Base-by-base conservation (phyloP, 163 green algal genomes). In the Coccomyxa subellipsoidea region DNA sequence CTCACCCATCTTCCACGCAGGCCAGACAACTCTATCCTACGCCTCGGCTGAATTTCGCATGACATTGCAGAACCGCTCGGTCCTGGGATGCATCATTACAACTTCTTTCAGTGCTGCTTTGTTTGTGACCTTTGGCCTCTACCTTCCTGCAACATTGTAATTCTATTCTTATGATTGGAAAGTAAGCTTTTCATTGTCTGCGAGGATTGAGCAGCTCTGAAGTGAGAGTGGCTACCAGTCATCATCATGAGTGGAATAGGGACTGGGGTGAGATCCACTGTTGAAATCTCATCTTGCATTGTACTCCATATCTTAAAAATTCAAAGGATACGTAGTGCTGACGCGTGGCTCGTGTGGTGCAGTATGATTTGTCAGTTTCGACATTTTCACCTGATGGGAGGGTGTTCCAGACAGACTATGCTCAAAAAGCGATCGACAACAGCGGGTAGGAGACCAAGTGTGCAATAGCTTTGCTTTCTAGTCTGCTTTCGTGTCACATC, bases 371-470 rank as follows among this genome's bases (percentile, higher is more conserved):
- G 21, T 98, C 94, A 12, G 88, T 94, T 38, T 97, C 95, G 47
- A 99, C 97, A 8, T 99, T 98, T 81, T 98, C 93, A 6, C 97
- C 97, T 12, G 97, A 99, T 84, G 97, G 97, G 18, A 93, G 95
- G 34, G 91, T 99, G 2, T 99, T 99, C 83, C 97, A 99, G 85
- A 97, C 93, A 38, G 97, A 99, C 80, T 99, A 99, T 89, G 97
- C 97, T 8, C 91, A 96, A 76, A 99, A 99, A 80, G 95, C 97
- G n/a, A 94, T 99, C 37, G 97, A 99, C 88, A 98, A 94, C 87
- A 95, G 93, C 88, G 96, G 96, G 94, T 98, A 84, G n/a, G 92
- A 31, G 27, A 21, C 9, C 71, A 9, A 29, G 15, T 12, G 69
- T 69, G 34, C 27, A 36, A 27, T 34, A 32, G 37, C 76, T 12